phyloP scores from a whole-genome alignment of 2,329 filamentous ascomycete genomes.

The Aspergillus nomiae region DNA sequence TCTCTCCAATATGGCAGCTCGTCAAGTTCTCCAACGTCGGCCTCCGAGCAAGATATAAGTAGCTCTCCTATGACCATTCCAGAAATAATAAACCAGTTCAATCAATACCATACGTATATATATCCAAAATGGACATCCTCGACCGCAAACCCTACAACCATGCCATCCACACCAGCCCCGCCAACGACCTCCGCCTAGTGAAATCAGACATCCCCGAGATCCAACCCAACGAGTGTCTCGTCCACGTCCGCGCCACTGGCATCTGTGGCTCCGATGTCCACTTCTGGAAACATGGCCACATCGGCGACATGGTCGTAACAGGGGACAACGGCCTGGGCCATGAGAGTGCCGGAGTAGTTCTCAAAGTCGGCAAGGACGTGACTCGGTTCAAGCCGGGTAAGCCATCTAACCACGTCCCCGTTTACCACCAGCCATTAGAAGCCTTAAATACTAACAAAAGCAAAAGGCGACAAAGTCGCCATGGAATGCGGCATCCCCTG shows the following conservation, averaged over 20 bases:
- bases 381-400: conserved; percentile 22
- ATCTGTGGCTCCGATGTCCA: conserved; percentile 24
- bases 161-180: conserved; percentile 22
- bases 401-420: background rate
- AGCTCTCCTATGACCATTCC: background rate
- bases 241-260: conserved; percentile 21
- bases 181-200: conserved; percentile 21
- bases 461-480: conserved; percentile 21
- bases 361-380: conserved; percentile 18
- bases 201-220: conserved; percentile 20
- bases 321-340: conserved; percentile 24
- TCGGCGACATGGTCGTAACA: conserved; percentile 21
- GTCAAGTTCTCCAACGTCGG: background rate
- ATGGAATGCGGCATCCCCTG: conserved; percentile 23
- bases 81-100: background rate
- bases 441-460: background rate
- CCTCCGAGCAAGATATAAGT: background rate
- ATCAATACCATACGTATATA: background rate
- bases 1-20: background rate
- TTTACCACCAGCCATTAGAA: too few species aligned
- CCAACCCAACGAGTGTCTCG: conserved; percentile 14
- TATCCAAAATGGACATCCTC: conserved; percentile 16
- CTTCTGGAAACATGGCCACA: conserved; percentile 24
- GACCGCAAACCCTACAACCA: conserved; percentile 18
- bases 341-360: conserved; percentile 21